Conservation (phyloP, 2,329 filamentous ascomycete species). For the Pseudogymnoascus sp. region DNA sequence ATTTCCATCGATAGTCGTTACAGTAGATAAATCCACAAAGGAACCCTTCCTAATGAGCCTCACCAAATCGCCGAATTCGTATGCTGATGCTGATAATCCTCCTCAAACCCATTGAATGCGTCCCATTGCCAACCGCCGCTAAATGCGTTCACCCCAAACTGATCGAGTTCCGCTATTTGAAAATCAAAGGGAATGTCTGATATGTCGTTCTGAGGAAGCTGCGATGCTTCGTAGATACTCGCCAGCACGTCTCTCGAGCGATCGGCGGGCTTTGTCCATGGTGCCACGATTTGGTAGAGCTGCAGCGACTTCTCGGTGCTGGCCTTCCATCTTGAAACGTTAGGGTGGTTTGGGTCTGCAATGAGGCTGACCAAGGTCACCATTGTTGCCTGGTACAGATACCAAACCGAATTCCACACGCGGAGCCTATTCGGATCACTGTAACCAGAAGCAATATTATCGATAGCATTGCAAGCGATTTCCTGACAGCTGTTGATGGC, state of each 20-base stretch:
- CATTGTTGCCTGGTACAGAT: neutral
- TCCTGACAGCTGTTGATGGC: constrained; percentile 3
- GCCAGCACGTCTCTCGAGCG: neutral
- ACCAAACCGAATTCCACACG: neutral
- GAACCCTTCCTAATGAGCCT: neutral
- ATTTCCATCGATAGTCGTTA: constrained; percentile 2
- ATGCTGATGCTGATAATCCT: neutral
- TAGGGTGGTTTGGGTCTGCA: neutral
- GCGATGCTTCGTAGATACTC: neutral
- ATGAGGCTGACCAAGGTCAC: constrained; percentile 2
- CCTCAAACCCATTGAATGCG: neutral
- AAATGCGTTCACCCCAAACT: neutral
- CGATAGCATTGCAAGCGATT: constrained; percentile 6
- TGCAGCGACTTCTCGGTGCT: neutral
- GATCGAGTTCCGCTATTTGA: constrained; percentile 4
- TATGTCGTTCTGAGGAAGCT: neutral
- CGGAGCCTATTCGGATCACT: neutral
- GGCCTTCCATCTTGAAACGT: neutral
- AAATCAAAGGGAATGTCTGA: neutral
- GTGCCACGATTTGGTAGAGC: neutral
- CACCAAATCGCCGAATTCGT: neutral
- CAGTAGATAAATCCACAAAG: neutral
- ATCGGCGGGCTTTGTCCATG: neutral
- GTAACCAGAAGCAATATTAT: neutral
- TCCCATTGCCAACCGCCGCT: constrained; percentile 1